These are phyloP conservation scores for Vanilla planifolia DNA, from an alignment of 106 monocot species.

Conservation along the genomic window DNA sequence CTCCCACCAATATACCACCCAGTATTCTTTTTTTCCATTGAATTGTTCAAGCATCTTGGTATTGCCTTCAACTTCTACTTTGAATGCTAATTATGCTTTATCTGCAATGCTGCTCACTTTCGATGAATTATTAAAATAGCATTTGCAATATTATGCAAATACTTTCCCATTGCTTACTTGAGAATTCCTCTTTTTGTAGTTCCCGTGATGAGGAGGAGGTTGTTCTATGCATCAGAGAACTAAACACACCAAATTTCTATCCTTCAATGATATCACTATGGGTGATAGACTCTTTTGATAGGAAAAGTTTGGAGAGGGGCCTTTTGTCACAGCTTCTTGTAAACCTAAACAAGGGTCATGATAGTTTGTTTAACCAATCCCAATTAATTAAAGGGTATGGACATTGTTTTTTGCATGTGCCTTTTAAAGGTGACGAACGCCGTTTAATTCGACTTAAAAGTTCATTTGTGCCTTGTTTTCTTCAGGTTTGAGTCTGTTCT, in stretches of 20 bases:
- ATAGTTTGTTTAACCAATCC: constrained; percentile 36
- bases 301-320: constrained; percentile 73
- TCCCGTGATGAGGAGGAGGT: constrained; percentile 79
- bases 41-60: too few relatives aligned
- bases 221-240: constrained; percentile 60
- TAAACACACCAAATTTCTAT: constrained; percentile 66
- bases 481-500: constrained; percentile 70
- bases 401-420: too few relatives aligned
- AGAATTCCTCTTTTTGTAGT: constrained; percentile 26
- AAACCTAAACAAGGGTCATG: constrained; percentile 47
- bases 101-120: too few relatives aligned
- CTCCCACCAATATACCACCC: too few relatives aligned
- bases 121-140: too few relatives aligned
- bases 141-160: too few relatives aligned
- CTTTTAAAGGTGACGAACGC: too few relatives aligned
- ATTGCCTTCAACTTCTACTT: too few relatives aligned
- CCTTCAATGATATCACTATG: constrained; percentile 70
- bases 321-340: constrained; percentile 69
- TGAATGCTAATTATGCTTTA: too few relatives aligned
- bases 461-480: not conserved
- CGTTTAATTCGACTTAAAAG: too few relatives aligned
- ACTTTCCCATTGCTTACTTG: not conserved
- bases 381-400: constrained; percentile 79
- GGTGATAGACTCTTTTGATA: constrained; percentile 88
- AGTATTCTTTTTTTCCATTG: too few relatives aligned